Base-by-base conservation (phyloP, 495 filamentous ascomycete genomes). In the Tuber magnatum region DNA sequence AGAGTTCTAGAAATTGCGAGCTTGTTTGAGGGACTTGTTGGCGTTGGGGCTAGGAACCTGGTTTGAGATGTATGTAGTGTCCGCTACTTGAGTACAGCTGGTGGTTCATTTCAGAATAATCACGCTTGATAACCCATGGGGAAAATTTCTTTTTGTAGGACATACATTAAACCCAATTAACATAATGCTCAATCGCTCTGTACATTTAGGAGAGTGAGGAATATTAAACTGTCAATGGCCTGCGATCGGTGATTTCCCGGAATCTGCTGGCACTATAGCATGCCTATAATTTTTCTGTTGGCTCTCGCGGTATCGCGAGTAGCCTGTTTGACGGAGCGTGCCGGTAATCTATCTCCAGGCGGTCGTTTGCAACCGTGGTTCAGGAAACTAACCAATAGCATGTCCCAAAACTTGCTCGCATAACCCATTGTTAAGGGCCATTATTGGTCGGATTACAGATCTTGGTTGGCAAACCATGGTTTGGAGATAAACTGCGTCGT, bases 1-100 rank as follows among this genome's bases (percentile, higher is more conserved):
- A 86, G 86, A 80, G 82, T 88, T 9, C 78, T 91, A 40, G 87
- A 87, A 48, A 86, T 90, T 73, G 88, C 88, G 18, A 83, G 81
- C 35, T 79, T 85, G 38, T 88, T 89, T 80, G 88, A 90, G 82
- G 82, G 28, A 32, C 48, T 14, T 18, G 71, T 77, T 71, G 75
- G 71, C 20, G 20, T 74, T 77, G 75, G 75, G 10, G 75, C 75
- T 28, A 86, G 73, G 73, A 28, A 20, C 32, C 18, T 16, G 4
- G 28, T 32, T 65, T 65, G 56, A 65, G 32, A 65, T 65, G 28
- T 65, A 35, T 65, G n/a, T 35, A 32, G 56, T 8, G 28, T n/a
- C n/a, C 1, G n/a, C 6, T 61, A n/a, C 10, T 32, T 32, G 51
- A 16, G 51, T 32, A n/a, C 8, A 51, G 24, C n/a, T 32, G 28